Evolutionary conservation across 2,329 filamentous ascomycete genomes (phyloP).

Genomic region (Epichloe amarillans): DNA sequence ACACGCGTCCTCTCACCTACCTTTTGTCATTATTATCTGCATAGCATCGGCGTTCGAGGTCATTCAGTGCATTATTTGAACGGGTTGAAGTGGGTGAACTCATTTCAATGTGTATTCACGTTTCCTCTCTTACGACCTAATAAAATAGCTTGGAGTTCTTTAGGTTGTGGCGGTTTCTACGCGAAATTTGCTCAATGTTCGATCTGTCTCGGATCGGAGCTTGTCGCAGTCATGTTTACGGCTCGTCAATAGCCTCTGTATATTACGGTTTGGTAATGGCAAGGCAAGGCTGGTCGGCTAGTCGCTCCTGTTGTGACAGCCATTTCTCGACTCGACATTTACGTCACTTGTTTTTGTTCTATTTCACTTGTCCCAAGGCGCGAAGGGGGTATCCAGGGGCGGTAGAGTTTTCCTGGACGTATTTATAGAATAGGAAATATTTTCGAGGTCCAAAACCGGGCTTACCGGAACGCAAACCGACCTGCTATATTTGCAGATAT

Average conservation of each 20-base stretch:
- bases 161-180: background rate
- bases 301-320: background rate
- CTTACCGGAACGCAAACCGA: background rate
- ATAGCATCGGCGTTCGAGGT: constrained; percentile 4
- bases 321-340: background rate
- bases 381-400: background rate
- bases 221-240: background rate
- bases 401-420: background rate
- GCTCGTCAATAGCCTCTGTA: background rate
- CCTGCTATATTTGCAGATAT: background rate
- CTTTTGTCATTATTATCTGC: background rate
- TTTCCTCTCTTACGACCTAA: background rate
- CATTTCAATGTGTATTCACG: background rate
- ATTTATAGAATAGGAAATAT: background rate
- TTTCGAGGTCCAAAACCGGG: background rate
- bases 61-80: background rate
- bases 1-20: background rate
- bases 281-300: background rate
- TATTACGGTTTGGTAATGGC: background rate
- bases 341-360: background rate
- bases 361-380: background rate
- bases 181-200: background rate
- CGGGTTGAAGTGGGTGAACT: background rate
- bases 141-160: background rate
- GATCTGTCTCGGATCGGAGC: background rate